Conservation (phyloP, 208 protist genomes). For the Naegleria gruberi region DNA sequence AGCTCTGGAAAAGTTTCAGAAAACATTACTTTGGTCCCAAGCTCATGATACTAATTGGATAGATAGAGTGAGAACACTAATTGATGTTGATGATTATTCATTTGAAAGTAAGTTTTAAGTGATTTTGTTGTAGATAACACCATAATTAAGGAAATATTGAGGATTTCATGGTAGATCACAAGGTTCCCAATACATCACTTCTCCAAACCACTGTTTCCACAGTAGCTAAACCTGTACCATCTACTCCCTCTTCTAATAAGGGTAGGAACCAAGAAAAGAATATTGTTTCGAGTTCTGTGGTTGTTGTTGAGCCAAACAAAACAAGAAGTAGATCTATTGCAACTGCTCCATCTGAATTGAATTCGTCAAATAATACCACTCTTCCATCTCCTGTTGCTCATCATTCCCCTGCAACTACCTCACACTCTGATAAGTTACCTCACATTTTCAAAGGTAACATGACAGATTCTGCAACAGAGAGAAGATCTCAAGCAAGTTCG, state of each 20-base stretch:
- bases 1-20: neutral
- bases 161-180: neutral
- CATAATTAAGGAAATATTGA: neutral
- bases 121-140: too few relatives aligned
- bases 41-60: neutral
- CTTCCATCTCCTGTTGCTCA: neutral
- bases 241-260: neutral
- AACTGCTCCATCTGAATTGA: too few relatives aligned
- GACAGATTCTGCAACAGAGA: neutral
- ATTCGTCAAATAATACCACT: too few relatives aligned
- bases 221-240: neutral
- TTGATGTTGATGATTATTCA: neutral
- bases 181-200: neutral
- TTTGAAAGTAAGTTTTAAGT: neutral
- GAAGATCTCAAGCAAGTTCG: neutral
- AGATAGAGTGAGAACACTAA: neutral
- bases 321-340: too few relatives aligned
- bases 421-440: neutral
- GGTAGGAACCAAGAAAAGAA: neutral
- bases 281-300: neutral
- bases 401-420: neutral
- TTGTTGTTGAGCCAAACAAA: neutral
- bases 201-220: too few relatives aligned
- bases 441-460: neutral
- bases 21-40: neutral